Percentiles rank a stretch among this genome's conserved stretches.
Evolutionary conservation across 768 basidiomycete species (phyloP).

Genomic region (Rhodotorula babjevae): DNA sequence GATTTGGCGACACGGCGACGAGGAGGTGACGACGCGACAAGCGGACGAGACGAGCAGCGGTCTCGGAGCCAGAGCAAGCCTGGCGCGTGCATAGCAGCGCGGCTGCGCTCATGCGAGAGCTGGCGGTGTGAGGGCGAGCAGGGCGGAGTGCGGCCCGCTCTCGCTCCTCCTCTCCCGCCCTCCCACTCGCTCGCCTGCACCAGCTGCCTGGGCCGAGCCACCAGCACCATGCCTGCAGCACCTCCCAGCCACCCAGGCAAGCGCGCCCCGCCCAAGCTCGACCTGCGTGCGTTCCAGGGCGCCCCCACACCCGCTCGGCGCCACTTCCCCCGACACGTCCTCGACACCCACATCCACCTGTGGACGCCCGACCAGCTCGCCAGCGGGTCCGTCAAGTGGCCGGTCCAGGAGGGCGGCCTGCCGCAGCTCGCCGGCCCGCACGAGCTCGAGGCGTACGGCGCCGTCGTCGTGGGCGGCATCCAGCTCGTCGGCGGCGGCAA

Average conservation of each 20-base stretch:
- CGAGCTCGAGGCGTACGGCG: constrained; percentile 1
- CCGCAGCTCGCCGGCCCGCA: constrained; percentile 17
- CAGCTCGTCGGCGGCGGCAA: constrained; percentile 2
- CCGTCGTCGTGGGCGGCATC: neutral
- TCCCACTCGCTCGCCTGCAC: no score
- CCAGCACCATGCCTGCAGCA: neutral
- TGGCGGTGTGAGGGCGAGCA: no score
- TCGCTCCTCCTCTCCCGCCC: no score
- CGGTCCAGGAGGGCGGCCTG: neutral
- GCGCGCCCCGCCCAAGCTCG: constrained; percentile 27
- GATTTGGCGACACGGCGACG: no score
- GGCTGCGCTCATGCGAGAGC: no score
- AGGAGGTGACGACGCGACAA: no score
- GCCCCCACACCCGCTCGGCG: constrained; percentile 1
- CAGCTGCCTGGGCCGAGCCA: neutral
- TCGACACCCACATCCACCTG: constrained; percentile 26
- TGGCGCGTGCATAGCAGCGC: no score
- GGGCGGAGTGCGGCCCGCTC: no score
- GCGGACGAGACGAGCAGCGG: no score
- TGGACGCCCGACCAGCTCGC: constrained; percentile 10
- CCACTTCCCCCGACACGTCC: neutral
- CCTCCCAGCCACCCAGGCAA: neutral
- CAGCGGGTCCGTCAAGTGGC: constrained; percentile 2
- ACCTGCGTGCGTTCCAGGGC: constrained; percentile 17
- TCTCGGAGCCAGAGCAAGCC: no score